Percentiles rank a stretch among this genome's conserved stretches.
Conservation (phyloP, 257 asterid genomes). For the Solanum okadae region DNA sequence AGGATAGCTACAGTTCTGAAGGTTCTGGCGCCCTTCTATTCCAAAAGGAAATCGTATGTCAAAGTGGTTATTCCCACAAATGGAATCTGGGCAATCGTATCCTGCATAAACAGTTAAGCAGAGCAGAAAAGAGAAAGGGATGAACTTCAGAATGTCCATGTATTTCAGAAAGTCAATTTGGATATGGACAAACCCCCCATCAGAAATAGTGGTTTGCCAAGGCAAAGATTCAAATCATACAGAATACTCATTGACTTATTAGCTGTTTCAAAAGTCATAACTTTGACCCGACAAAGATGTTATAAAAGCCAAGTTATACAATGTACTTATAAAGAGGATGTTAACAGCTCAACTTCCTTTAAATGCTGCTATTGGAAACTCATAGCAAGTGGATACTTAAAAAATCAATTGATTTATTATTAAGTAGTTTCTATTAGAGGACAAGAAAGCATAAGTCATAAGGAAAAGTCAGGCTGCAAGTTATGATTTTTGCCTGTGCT, state of each 20-base stretch:
- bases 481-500: neutral
- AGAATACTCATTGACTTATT: neutral
- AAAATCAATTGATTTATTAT: neutral
- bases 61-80: constrained; percentile 7
- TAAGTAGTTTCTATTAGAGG: neutral
- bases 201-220: neutral
- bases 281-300: neutral
- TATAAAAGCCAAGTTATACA: neutral
- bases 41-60: constrained; percentile 38
- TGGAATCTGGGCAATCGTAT: constrained; percentile 16
- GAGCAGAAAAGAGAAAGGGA: constrained; percentile 17
- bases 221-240: neutral
- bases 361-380: neutral
- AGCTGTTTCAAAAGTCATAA: neutral
- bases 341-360: neutral
- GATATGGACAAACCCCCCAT: neutral
- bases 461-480: neutral
- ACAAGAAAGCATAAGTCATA: neutral
- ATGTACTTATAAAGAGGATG: neutral
- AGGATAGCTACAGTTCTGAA: constrained; percentile 42
- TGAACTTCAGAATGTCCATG: constrained; percentile 31
- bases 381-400: neutral
- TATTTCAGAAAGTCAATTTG: constrained; percentile 1
- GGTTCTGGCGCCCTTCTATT: constrained; percentile 6
- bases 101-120: constrained; percentile 17